phyloP scores from a whole-genome alignment of 192 early-diverging fungal species.

The Nowakowskiella sp. region DNA sequence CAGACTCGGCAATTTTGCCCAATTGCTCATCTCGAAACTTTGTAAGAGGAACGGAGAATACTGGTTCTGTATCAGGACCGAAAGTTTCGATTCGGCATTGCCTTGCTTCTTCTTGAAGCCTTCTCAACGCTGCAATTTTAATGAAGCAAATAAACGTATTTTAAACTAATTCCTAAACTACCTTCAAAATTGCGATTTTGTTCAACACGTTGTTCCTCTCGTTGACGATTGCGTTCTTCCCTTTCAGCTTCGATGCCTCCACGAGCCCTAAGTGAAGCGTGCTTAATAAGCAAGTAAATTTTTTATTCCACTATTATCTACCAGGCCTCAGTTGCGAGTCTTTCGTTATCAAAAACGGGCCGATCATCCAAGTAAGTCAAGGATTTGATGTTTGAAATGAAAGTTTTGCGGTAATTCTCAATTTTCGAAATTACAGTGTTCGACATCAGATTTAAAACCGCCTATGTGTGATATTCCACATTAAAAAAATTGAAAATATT shows the following conservation, averaged over 20 bases:
- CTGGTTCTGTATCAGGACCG: conserved; percentile 27
- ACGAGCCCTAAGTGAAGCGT: conserved; percentile 12
- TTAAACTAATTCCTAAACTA: conserved; percentile 3
- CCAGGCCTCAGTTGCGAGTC: conserved; percentile 46
- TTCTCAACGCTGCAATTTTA: conserved; percentile 22
- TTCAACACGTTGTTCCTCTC: conserved; percentile 32
- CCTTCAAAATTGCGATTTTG: conserved; percentile 53
- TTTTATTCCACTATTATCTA: conserved; percentile 11
- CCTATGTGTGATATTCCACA: conserved; percentile 27
- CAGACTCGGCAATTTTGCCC: conserved; percentile 20
- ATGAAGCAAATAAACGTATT: not conserved
- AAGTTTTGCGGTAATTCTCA: conserved; percentile 40
- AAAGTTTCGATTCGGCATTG: conserved; percentile 25
- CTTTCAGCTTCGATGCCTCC: conserved; percentile 43
- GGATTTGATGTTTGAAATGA: conserved; percentile 31
- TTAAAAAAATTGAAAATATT: conserved; percentile 5
- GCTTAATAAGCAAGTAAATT: not conserved
- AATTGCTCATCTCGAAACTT: conserved; percentile 36
- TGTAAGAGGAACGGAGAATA: conserved; percentile 17
- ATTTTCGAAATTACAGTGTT: conserved; percentile 51
- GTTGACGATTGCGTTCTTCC: conserved; percentile 37
- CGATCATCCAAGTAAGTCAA: conserved; percentile 54
- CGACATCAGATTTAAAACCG: conserved; percentile 50
- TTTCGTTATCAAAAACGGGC: conserved; percentile 54
- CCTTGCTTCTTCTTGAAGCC: conserved; percentile 32